Evolutionary conservation across 345 rosid species (phyloP).

Genomic region (Noccaea caerulescens): DNA sequence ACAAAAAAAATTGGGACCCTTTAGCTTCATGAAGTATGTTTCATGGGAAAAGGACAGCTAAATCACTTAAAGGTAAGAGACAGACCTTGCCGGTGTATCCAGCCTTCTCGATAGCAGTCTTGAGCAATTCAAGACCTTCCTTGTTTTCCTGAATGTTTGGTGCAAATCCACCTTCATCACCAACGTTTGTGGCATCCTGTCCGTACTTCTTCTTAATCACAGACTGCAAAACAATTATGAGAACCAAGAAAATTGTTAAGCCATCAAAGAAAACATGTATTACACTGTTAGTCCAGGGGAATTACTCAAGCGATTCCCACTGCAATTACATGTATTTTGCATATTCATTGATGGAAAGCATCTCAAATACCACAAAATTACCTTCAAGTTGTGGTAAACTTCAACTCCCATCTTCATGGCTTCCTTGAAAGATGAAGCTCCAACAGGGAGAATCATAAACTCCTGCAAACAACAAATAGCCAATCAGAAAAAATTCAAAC

Average conservation of each 20-base stretch:
- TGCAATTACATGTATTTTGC: neutral
- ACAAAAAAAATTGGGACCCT: neutral
- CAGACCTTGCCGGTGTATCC: slow-evolving; percentile 88
- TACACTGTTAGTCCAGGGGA: neutral
- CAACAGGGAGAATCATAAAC: slow-evolving; percentile 96
- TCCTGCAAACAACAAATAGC: slow-evolving; percentile 52
- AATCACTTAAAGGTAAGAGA: neutral
- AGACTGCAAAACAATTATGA: slow-evolving; percentile 27
- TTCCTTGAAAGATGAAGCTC: slow-evolving; percentile 88
- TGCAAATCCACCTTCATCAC: slow-evolving; percentile 99
- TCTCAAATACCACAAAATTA: slow-evolving; percentile 15
- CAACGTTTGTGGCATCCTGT: slow-evolving; percentile 98
- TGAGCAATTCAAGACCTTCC: slow-evolving; percentile 97
- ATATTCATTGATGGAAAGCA: neutral
- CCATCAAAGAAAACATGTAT: neutral
- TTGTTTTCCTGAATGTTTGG: slow-evolving; percentile 99
- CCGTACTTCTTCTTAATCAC: slow-evolving; percentile 74
- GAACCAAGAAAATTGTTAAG: neutral
- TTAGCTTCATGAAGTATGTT: neutral
- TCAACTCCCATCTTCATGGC: slow-evolving; percentile 99
- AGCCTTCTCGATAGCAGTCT: slow-evolving; percentile 90
- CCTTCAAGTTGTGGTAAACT: slow-evolving; percentile 95
- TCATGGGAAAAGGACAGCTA: neutral
- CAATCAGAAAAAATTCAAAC: slow-evolving; percentile 7
- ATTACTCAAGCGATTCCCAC: neutral